Evolutionary conservation across 805 yeast species (phyloP), one percentile per base, ranked within the genome.

Genomic region (Zygoascus bituminiphila): DNA sequence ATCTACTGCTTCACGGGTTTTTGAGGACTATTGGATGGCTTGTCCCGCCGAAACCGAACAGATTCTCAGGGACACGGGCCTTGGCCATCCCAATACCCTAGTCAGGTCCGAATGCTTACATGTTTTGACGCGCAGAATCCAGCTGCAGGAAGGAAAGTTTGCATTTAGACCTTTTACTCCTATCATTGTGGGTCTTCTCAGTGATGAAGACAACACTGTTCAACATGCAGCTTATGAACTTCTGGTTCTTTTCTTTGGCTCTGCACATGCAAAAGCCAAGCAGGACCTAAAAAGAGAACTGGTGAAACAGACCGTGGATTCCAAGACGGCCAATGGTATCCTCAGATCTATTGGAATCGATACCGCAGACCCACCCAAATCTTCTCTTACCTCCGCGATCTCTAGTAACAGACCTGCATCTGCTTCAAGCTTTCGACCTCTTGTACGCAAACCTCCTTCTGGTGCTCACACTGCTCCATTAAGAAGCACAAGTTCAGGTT

Each of bases 221-320:
- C 57, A 58, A 5, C 47, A 35, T 4, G 53, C 62, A 5, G 59
- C 65, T 12, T 47, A 53, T 12, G 58, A 55, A 2, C 53, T 74
- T 29, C 54, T 77, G 12, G 54, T 65, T 0, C 44, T 59, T 6
- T 70, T 73, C 46, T 75, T 74, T 61, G 63, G 57, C 40, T 66
- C 65, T 48, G 64, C 66, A 3, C 49, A 55, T 26, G 58, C 58
- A 29, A 65, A 65, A 14, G 79, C 78, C 33, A 71, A 69, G 52
- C 63, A 61, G 25, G 81, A 77, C 51, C 64, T 80, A 33, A 59
- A 68, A 7, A 61, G 62, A 26, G 76, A 73, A 29, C 53, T 80
- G 49, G 61, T 63, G 15, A 48, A 60, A 3, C 67, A 69, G 42
- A 59, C 61, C 15, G 64, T 74, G 1, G 51, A 62, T 4, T 49